phyloP scores from a whole-genome alignment of 352 stramenopile species.

The Globisporangium paddicum region DNA sequence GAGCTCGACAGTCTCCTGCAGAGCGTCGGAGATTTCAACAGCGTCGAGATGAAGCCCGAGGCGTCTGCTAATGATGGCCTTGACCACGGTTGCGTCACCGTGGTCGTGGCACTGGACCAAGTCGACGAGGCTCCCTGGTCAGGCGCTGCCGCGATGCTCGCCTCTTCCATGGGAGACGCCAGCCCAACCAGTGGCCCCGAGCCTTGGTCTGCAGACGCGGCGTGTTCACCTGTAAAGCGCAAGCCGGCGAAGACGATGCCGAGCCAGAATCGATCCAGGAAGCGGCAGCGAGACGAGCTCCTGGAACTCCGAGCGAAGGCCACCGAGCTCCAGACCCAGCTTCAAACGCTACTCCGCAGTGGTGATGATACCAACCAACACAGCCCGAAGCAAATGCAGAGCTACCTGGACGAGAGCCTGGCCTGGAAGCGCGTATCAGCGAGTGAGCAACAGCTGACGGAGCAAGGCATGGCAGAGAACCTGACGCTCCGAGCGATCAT shows the following conservation, averaged over 20 bases:
- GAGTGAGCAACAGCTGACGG: background rate
- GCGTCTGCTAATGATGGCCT: conserved; percentile 26
- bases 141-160: too few species aligned
- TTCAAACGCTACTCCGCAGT: conserved; percentile 21
- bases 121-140: too few species aligned
- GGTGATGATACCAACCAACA: conserved; percentile 11
- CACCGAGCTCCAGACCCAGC: background rate
- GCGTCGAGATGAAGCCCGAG: conserved; percentile 13
- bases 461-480: background rate
- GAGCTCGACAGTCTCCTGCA: conserved; percentile 44
- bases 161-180: background rate
- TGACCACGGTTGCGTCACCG: background rate
- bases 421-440: conserved; percentile 2
- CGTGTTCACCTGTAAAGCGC: background rate
- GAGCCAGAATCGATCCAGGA: conserved; percentile 28
- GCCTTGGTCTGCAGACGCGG: background rate
- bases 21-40: conserved; percentile 13
- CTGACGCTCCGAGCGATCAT: background rate
- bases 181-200: background rate
- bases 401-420: background rate
- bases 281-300: conserved; percentile 3
- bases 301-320: background rate
- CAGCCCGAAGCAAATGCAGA: background rate
- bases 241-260: too few species aligned
- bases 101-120: background rate